Percentiles rank a stretch among this genome's conserved stretches.
Evolutionary conservation across 108 stramenopile species (phyloP).

Genomic region (Cyclotella sp.): DNA sequence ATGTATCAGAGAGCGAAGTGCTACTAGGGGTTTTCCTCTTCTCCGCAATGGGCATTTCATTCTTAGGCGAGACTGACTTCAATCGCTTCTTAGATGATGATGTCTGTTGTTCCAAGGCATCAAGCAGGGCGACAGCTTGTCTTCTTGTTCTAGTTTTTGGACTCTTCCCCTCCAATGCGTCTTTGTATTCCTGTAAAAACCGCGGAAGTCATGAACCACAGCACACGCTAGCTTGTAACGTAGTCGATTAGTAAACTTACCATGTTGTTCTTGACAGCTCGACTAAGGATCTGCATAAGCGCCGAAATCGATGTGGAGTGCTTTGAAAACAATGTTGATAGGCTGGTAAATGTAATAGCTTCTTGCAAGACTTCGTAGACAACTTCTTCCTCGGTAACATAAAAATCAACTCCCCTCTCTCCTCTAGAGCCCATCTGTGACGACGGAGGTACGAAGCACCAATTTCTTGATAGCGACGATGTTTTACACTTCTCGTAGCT

Average conservation of each 20-base stretch:
- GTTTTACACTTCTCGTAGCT: slow-evolving; percentile 30
- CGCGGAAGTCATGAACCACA: background rate
- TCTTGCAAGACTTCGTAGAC: slow-evolving; percentile 37
- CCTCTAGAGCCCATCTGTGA: slow-evolving; percentile 31
- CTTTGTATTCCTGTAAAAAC: slow-evolving; percentile 18
- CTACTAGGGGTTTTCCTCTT: slow-evolving; percentile 4
- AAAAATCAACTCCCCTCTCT: slow-evolving; percentile 37
- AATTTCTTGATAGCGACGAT: slow-evolving; percentile 24
- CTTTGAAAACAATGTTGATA: slow-evolving; percentile 19
- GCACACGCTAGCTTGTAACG: no score
- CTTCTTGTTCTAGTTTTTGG: slow-evolving; percentile 22
- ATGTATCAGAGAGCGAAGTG: background rate
- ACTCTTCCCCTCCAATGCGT: slow-evolving; percentile 33
- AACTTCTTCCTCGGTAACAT: slow-evolving; percentile 37
- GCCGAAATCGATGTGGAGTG: slow-evolving; percentile 4
- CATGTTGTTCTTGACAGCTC: slow-evolving; percentile 41
- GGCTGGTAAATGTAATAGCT: slow-evolving; percentile 8
- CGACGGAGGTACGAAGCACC: slow-evolving; percentile 46
- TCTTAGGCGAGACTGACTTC: background rate
- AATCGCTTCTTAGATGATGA: slow-evolving; percentile 11
- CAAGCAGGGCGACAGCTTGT: background rate
- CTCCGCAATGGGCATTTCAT: background rate
- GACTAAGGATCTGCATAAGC: slow-evolving; percentile 28
- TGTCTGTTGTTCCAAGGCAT: background rate
- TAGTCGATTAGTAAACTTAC: background rate